phyloP scores from a whole-genome alignment of 192 early-diverging fungal genomes.

The Gonapodya sp. region DNA sequence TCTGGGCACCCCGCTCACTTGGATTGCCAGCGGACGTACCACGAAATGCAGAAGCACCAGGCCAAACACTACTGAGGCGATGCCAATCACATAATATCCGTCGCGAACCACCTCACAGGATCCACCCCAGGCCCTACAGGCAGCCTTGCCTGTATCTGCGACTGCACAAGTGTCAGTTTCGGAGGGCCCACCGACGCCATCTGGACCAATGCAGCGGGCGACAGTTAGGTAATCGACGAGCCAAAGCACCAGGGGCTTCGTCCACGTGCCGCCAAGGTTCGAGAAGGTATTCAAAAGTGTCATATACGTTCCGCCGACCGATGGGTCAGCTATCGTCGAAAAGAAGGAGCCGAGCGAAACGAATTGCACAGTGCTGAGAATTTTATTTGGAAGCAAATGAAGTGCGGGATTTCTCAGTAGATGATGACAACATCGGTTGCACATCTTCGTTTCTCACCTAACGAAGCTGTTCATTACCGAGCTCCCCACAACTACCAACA shows the following conservation, averaged over 20 bases:
- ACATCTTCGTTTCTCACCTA: neutral
- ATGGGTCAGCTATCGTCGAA: constrained; percentile 88
- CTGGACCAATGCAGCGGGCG: constrained; percentile 55
- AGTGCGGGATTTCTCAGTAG: no score
- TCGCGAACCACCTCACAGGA: constrained; percentile 60
- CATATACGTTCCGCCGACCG: constrained; percentile 68
- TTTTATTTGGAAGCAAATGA: neutral
- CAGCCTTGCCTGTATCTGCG: constrained; percentile 46
- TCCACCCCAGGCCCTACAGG: constrained; percentile 57
- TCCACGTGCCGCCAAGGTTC: constrained; percentile 98
- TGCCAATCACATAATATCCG: constrained; percentile 79
- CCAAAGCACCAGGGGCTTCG: constrained; percentile 83
- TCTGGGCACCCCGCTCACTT: neutral
- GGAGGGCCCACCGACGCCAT: constrained; percentile 21
- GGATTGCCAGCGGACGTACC: neutral
- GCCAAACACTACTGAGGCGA: constrained; percentile 62
- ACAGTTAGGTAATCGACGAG: constrained; percentile 83
- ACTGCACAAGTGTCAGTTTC: constrained; percentile 42
- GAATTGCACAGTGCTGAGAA: constrained; percentile 88
- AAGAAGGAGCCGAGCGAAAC: constrained; percentile 92
- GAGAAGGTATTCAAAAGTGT: constrained; percentile 78
- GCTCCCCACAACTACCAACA: neutral
- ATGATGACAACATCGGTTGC: neutral
- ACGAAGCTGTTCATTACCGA: neutral
- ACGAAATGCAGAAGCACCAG: constrained; percentile 13